phyloP scores from a whole-genome alignment of 1,284 basidiomycete species.

The Heterobasidion annosum region DNA sequence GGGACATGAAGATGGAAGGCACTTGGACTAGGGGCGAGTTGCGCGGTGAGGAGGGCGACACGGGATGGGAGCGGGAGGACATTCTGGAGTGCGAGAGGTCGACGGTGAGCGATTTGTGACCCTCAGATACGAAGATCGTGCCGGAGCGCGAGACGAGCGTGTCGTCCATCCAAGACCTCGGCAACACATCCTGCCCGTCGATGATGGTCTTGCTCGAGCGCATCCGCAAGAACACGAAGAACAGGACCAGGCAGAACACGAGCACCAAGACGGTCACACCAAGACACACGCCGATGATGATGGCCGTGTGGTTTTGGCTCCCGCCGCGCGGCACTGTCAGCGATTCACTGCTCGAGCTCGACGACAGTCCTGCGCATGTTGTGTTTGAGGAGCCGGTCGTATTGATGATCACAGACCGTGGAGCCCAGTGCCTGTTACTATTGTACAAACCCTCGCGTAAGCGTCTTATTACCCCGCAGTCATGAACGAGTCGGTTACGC shows the following conservation, averaged over 20 bases:
- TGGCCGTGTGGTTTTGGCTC: conserved; percentile 6
- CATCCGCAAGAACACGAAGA: conserved; percentile 10
- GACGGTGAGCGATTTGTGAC: background rate
- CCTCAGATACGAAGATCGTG: background rate
- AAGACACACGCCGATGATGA: conserved; percentile 14
- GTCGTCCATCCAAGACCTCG: conserved; percentile 11
- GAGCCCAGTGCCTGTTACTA: conserved; percentile 19
- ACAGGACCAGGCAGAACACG: conserved; percentile 8
- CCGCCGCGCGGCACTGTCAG: background rate
- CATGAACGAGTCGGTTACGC: conserved; percentile 11
- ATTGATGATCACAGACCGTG: conserved; percentile 12
- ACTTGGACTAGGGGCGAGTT: background rate
- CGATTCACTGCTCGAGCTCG: conserved; percentile 6
- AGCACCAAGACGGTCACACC: conserved; percentile 16
- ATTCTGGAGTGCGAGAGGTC: background rate
- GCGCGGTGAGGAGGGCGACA: background rate
- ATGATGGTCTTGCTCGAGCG: conserved; percentile 3
- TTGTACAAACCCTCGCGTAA: background rate
- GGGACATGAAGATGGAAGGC: background rate
- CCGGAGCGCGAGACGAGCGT: conserved; percentile 5
- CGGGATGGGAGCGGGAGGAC: background rate
- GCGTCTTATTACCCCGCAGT: background rate
- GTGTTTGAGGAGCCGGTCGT: conserved; percentile 13
- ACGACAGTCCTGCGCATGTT: conserved; percentile 11
- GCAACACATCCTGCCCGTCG: conserved; percentile 12